These are phyloP conservation scores for Flaveria linearis DNA, from an alignment of 129 eudicot species.

Conservation along the genomic window DNA sequence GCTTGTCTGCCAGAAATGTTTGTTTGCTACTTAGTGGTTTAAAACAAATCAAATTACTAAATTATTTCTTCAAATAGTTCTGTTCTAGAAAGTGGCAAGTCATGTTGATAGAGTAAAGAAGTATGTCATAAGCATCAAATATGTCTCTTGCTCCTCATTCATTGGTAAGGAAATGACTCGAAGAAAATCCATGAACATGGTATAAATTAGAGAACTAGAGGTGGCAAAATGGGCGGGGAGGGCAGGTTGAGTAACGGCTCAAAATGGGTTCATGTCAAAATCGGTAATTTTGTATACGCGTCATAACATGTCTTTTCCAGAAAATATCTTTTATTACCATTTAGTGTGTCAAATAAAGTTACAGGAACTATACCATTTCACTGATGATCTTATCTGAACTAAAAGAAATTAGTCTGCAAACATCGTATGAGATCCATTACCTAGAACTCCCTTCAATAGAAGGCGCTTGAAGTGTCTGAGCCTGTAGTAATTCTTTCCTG, in stretches of 20 bases:
- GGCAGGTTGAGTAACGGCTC: background rate
- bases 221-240: background rate
- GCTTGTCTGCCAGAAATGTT: conserved; percentile 96
- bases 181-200: conserved; percentile 17
- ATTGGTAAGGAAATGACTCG: conserved; percentile 28
- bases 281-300: background rate
- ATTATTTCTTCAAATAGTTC: conserved; percentile 23
- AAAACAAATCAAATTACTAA: conserved; percentile 28
- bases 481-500: conserved; percentile 75
- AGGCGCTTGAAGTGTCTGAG: conserved; percentile 68
- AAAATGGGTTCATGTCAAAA: conserved; percentile 3
- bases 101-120: conserved; percentile 31
- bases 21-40: conserved; percentile 63
- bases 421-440: conserved; percentile 42
- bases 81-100: conserved; percentile 33
- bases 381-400: background rate
- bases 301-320: background rate
- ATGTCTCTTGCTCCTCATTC: conserved; percentile 33
- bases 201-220: background rate
- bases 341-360: background rate
- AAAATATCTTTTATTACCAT: background rate
- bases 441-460: conserved; percentile 81
- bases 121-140: conserved; percentile 20
- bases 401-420: conserved; percentile 11
- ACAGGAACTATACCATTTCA: background rate